A percentile compares a stretch with the other conserved stretches of the same genome.
Evolutionary conservation across 2,329 filamentous ascomycete species (phyloP).

Genomic region (Phaeosphaeria sp.): DNA sequence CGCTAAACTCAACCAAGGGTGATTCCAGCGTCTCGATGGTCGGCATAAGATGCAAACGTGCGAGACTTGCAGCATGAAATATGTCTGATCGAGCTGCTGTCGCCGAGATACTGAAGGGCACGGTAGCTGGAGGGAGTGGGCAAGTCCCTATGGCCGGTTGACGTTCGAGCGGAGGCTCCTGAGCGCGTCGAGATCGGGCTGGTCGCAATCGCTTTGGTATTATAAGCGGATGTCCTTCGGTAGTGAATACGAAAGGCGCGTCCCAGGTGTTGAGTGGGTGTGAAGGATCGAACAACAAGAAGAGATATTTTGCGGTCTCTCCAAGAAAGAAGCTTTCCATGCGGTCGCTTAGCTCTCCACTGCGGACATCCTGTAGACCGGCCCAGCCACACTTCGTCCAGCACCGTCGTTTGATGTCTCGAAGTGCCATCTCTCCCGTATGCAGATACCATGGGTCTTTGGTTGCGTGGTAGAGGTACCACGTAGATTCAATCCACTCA

Average conservation of each 20-base stretch:
- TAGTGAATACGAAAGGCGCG: conserved; percentile 89
- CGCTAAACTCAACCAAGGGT: conserved; percentile 60
- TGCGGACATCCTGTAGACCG: conserved; percentile 67
- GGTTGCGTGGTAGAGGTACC: conserved; percentile 93
- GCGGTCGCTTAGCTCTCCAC: conserved; percentile 86
- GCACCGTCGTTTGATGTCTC: conserved; percentile 86
- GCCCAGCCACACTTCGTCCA: conserved; percentile 94
- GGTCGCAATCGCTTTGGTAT: conserved; percentile 64
- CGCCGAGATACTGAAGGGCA: conserved; percentile 76
- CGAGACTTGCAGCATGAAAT: conserved; percentile 87
- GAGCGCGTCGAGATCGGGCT: conserved; percentile 7
- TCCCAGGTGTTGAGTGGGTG: conserved; percentile 90
- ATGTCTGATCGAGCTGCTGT: conserved; percentile 81
- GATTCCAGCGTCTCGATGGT: conserved; percentile 63
- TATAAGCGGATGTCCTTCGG: conserved; percentile 91
- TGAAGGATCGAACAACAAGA: conserved; percentile 82
- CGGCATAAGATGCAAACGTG: conserved; percentile 79
- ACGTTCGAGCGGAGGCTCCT: conserved; percentile 8
- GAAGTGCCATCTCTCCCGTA: conserved; percentile 92
- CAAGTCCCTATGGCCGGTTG: conserved; percentile 62
- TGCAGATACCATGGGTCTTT: conserved; percentile 95
- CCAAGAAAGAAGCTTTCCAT: conserved; percentile 99
- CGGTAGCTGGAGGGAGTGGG: conserved; percentile 63
- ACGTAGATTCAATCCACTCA: conserved; percentile 96
- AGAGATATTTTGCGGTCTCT: conserved; percentile 95